Conservation (phyloP, 1,139 yeast genomes). For the Suzukiozyma palmioleophila region DNA sequence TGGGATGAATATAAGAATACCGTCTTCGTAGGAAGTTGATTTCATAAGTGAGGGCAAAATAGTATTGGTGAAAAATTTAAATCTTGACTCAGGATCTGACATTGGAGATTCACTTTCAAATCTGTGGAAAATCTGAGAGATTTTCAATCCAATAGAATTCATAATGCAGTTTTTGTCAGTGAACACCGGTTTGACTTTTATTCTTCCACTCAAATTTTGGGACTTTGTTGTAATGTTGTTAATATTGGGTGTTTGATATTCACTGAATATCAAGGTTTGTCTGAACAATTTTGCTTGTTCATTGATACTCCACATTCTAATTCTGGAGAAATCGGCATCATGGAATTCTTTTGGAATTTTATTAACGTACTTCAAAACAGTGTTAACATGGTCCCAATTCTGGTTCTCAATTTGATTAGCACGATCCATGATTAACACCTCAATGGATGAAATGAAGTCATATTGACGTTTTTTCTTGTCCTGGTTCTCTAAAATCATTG, state of each 20-base stretch:
- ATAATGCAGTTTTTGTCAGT: conserved; percentile 39
- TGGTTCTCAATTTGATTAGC: conserved; percentile 89
- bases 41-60: conserved; percentile 65
- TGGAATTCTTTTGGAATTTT: conserved; percentile 70
- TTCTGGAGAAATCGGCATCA: conserved; percentile 87
- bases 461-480: conserved; percentile 53
- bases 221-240: conserved; percentile 61
- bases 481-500: conserved; percentile 68
- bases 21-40: conserved; percentile 58
- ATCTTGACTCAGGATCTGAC: conserved; percentile 74
- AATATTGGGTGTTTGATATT: conserved; percentile 75
- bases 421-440: conserved; percentile 72
- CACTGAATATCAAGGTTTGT: conserved; percentile 74
- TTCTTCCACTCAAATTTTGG: conserved; percentile 60
- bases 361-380: conserved; percentile 69
- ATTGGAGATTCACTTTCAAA: conserved; percentile 56
- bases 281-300: conserved; percentile 73
- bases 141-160: conserved; percentile 50
- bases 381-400: conserved; percentile 82
- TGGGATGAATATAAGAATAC: conserved; percentile 77
- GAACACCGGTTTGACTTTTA: conserved; percentile 46
- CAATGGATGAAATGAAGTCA: conserved; percentile 87
- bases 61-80: conserved; percentile 72
- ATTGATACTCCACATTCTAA: conserved; percentile 89
- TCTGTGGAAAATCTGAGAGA: conserved; percentile 72